Conservation (phyloP, 169 alveolate genomes). For the Plasmodium vinckei region DNA sequence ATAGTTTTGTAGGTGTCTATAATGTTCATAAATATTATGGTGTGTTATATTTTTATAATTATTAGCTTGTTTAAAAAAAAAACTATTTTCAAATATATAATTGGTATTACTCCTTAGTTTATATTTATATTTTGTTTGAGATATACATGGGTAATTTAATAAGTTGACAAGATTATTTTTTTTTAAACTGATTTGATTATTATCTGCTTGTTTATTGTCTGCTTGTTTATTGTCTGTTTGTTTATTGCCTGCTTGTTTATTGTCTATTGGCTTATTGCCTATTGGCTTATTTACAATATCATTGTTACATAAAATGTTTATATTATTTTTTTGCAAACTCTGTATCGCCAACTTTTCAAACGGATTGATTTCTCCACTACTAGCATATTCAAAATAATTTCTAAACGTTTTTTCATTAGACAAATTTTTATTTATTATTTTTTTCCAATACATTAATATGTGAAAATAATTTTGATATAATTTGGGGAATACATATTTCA, state of each 20-base stretch:
- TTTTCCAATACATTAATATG: constrained; percentile 71
- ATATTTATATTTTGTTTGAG: constrained; percentile 63
- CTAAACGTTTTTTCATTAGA: constrained; percentile 24
- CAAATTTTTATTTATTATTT: constrained; percentile 8
- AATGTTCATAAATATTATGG: constrained; percentile 35
- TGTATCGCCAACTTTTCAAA: neutral
- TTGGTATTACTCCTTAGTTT: constrained; percentile 34
- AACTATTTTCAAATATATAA: constrained; percentile 18
- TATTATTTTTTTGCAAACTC: neutral
- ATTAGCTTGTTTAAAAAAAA: constrained; percentile 21
- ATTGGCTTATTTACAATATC: neutral
- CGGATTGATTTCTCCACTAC: neutral
- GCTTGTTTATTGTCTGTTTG: no score
- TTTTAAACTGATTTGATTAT: neutral
- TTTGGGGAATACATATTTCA: constrained; percentile 25
- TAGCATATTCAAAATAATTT: constrained; percentile 44
- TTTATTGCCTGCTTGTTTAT: no score
- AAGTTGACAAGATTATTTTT: constrained; percentile 2
- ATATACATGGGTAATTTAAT: constrained; percentile 40
- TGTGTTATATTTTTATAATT: constrained; percentile 32
- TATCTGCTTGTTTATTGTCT: no score
- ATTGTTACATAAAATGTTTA: neutral
- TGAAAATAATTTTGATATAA: constrained; percentile 29
- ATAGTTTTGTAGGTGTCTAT: constrained; percentile 23
- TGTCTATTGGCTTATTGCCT: no score